These are phyloP conservation scores for Hortiboletus campestris DNA, from an alignment of 768 basidiomycete genomes.

Conservation along the genomic window DNA sequence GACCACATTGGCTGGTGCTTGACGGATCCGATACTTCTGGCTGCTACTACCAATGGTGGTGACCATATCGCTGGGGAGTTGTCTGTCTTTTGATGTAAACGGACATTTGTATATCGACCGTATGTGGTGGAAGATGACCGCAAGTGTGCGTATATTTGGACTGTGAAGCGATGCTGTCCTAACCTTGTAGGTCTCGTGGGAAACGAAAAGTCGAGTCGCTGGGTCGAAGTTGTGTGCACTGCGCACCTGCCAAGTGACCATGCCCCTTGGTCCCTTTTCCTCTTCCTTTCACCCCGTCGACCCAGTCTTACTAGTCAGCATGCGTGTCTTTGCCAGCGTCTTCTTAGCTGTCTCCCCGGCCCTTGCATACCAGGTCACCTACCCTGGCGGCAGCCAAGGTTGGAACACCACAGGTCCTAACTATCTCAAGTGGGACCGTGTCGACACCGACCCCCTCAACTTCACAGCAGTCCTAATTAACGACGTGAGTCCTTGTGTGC, in stretches of 20 bases:
- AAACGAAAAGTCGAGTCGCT: constrained; percentile 13
- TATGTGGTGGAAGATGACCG: background rate
- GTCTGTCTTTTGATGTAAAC: constrained; percentile 7
- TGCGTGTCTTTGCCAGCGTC: constrained; percentile 43
- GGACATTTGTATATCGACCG: background rate
- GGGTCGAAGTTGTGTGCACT: background rate
- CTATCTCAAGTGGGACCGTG: constrained; percentile 60
- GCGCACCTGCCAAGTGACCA: constrained; percentile 2
- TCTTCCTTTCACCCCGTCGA: background rate
- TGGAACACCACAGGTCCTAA: constrained; percentile 60
- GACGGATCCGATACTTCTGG: background rate
- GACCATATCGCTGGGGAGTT: background rate
- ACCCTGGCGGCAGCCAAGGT: constrained; percentile 43
- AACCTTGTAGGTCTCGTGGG: constrained; percentile 19
- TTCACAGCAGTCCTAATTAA: constrained; percentile 72
- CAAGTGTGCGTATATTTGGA: constrained; percentile 9
- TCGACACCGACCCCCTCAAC: constrained; percentile 61
- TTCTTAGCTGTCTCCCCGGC: constrained; percentile 55
- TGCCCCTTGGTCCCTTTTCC: background rate
- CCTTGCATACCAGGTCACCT: constrained; percentile 61
- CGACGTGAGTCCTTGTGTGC: constrained; percentile 38
- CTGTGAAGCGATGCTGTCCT: background rate
- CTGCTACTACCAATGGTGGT: background rate
- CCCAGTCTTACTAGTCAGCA: constrained; percentile 22
- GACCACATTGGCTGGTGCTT: constrained; percentile 37